Percentiles rank a stretch among this genome's conserved stretches.
phyloP scores from a whole-genome alignment of 2,329 filamentous ascomycete species.

The Cladorrhinum sp. region DNA sequence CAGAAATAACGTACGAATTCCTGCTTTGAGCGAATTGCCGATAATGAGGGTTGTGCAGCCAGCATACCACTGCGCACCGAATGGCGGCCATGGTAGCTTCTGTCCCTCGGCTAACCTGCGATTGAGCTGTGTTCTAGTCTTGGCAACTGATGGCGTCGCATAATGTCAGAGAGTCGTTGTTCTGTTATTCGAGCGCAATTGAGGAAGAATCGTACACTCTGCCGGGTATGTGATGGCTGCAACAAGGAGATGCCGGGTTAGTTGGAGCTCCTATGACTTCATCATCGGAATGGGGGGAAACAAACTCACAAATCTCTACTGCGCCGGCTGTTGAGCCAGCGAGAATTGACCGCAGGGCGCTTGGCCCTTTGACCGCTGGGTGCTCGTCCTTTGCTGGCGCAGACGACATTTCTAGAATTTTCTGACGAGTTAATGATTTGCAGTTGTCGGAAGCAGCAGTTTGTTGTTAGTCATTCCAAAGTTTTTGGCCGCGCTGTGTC shows the following conservation, averaged over 20 bases:
- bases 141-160: constrained; percentile 63
- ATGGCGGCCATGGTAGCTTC: constrained; percentile 93
- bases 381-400: constrained; percentile 24
- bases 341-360: constrained; percentile 81
- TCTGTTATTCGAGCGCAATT: constrained; percentile 7
- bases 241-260: constrained; percentile 23
- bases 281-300: background rate
- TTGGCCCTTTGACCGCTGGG: constrained; percentile 54
- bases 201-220: constrained; percentile 64
- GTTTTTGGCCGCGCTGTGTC: constrained; percentile 2
- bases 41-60: constrained; percentile 96
- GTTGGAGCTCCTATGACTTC: constrained; percentile 16
- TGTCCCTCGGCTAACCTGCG: constrained; percentile 72
- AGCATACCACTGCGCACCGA: constrained; percentile 93
- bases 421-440: background rate
- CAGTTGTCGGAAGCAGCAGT: constrained; percentile 12
- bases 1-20: constrained; percentile 65
- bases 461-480: constrained; percentile 6
- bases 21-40: constrained; percentile 94
- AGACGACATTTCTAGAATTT: constrained; percentile 22
- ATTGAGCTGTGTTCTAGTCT: constrained; percentile 93
- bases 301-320: constrained; percentile 77
- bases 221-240: constrained; percentile 85
- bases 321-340: constrained; percentile 93
- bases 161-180: constrained; percentile 15